These are phyloP conservation scores for Rhododendron kiyosumense DNA, from an alignment of 148 eudicot genomes.

Conservation along the genomic window DNA sequence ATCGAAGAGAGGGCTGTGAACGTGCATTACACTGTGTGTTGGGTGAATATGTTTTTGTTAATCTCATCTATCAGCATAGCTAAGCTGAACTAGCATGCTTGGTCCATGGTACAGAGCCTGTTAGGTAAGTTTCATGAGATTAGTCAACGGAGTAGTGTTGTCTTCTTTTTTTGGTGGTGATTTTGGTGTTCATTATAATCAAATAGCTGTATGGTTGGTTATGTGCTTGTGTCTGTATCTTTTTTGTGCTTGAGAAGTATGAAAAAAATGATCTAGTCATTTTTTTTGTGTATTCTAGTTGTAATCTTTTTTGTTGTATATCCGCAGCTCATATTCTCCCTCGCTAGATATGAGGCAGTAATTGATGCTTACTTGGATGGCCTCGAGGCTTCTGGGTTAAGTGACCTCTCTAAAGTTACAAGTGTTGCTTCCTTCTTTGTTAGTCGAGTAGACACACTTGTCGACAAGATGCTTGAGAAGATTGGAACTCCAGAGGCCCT, in stretches of 20 bases:
- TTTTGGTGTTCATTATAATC: neutral
- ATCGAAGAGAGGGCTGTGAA: neutral
- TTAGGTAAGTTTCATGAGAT: neutral
- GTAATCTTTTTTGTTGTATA: conserved; percentile 10
- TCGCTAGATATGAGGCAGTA: conserved; percentile 90
- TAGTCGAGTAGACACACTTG: conserved; percentile 86
- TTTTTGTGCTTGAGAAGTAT: neutral
- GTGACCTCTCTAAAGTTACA: conserved; percentile 86
- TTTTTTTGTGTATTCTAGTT: conserved; percentile 14
- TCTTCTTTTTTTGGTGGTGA: neutral
- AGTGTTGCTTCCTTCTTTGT: conserved; percentile 99
- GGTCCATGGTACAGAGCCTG: neutral
- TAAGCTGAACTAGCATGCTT: neutral
- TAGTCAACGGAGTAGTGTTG: neutral
- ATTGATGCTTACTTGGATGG: conserved; percentile 99
- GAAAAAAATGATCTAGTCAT: neutral
- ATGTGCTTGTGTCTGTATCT: neutral
- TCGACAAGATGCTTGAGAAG: conserved; percentile 94
- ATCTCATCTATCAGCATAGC: neutral
- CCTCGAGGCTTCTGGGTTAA: conserved; percentile 89
- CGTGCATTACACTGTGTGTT: neutral
- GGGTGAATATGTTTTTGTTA: neutral
- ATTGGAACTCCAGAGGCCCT: conserved; percentile 92
- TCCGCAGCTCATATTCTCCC: conserved; percentile 89
- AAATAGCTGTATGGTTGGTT: neutral